phyloP scores from a whole-genome alignment of 305 asterid species.

The Solanum hybrid region DNA sequence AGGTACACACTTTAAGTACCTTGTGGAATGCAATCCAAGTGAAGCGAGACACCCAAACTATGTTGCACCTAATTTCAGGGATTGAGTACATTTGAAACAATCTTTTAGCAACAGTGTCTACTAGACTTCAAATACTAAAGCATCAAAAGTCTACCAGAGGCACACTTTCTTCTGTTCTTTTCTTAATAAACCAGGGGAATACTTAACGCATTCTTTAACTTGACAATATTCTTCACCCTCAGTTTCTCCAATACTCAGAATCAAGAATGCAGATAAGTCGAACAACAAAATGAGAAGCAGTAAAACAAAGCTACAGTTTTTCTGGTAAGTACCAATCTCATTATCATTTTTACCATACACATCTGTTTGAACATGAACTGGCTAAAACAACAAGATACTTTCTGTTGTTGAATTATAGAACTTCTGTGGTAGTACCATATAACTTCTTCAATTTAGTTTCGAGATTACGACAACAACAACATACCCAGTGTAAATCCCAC shows the following conservation, averaged over 20 bases:
- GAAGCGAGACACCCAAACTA: neutral
- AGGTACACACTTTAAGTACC: neutral
- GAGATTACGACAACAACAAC: neutral
- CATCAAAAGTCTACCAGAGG: neutral
- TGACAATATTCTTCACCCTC: neutral
- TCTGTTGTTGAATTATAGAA: neutral
- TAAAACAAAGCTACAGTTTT: neutral
- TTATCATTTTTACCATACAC: neutral
- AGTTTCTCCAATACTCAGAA: neutral
- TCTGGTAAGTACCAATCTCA: neutral
- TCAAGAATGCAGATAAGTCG: neutral
- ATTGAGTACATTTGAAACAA: neutral
- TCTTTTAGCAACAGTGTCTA: neutral
- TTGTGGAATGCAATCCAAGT: neutral
- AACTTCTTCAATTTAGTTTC: neutral
- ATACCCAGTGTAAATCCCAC: neutral
- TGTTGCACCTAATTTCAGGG: neutral
- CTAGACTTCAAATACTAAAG: neutral
- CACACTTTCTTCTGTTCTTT: neutral
- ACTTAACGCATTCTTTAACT: neutral
- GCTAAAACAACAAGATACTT: neutral
- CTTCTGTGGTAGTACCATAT: neutral
- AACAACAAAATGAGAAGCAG: neutral
- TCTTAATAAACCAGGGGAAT: neutral
- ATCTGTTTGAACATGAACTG: neutral